A percentile compares a stretch with the other conserved stretches of the same genome.
Evolutionary conservation across 805 yeast genomes (phyloP).

Genomic region (Wickerhamomyces ciferrii): DNA sequence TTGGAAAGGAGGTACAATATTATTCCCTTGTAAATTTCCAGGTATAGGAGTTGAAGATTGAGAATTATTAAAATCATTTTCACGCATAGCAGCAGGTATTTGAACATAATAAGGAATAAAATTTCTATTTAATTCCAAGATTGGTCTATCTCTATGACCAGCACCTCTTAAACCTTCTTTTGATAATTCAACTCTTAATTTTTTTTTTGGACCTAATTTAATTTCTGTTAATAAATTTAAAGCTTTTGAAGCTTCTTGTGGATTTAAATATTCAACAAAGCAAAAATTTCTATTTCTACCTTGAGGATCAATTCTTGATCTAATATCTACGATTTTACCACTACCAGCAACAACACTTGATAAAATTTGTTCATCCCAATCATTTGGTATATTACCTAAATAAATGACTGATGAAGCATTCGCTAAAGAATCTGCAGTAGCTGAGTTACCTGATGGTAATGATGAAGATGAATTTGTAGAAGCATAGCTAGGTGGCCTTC

Average conservation of each 20-base stretch:
- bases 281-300: conserved; percentile 65
- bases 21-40: no score
- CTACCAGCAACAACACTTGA: conserved; percentile 67
- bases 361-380: conserved; percentile 63
- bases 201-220: conserved; percentile 36
- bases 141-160: conserved; percentile 31
- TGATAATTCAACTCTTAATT: conserved; percentile 51
- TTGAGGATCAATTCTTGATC: conserved; percentile 30
- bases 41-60: conserved; percentile 1
- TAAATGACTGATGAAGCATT: conserved; percentile 38
- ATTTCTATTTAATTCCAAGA: conserved; percentile 38
- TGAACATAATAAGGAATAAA: conserved; percentile 52
- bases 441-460: not conserved
- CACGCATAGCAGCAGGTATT: conserved; percentile 43
- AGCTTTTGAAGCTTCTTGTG: conserved; percentile 50
- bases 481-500: not conserved
- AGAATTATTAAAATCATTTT: not conserved
- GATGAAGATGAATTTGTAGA: not conserved
- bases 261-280: conserved; percentile 51
- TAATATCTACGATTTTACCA: conserved; percentile 64
- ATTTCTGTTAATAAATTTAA: conserved; percentile 37
- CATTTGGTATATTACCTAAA: conserved; percentile 61
- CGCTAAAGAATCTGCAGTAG: not conserved
- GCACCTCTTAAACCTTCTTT: conserved; percentile 49
- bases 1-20: no score